Conservation (phyloP, 75 land plant species). For the Sequoia sempervirens region DNA sequence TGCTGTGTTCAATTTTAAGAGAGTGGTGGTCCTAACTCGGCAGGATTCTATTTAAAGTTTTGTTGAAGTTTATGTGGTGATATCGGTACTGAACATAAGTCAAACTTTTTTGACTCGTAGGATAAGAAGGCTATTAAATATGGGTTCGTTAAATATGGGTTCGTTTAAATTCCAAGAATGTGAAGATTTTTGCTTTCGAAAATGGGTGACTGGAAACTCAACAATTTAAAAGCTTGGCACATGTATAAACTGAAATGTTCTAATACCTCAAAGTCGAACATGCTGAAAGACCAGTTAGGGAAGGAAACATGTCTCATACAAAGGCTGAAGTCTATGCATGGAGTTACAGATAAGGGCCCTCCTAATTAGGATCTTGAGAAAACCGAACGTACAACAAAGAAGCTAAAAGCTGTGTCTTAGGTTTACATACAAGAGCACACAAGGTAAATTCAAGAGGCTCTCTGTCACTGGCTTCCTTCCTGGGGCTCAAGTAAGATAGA, state of each 20-base stretch:
- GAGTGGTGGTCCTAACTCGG: background rate
- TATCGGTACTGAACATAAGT: background rate
- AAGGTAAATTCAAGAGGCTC: background rate
- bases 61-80: background rate
- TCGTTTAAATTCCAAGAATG: too few species aligned
- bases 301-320: background rate
- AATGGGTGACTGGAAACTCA: background rate
- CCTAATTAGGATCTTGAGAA: background rate
- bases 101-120: background rate
- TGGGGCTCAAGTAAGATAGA: background rate
- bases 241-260: background rate
- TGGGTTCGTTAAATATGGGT: background rate
- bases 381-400: background rate
- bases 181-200: background rate
- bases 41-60: background rate
- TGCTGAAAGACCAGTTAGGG: background rate
- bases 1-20: background rate
- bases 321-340: background rate
- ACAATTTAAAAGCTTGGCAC: background rate
- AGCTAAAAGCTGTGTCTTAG: background rate
- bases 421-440: background rate
- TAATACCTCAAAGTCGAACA: background rate
- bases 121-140: background rate
- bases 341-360: background rate
- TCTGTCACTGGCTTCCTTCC: background rate